Percentiles rank a stretch among this genome's conserved stretches.
Conservation (phyloP, 257 asterid species). For the Solanum acaule region DNA sequence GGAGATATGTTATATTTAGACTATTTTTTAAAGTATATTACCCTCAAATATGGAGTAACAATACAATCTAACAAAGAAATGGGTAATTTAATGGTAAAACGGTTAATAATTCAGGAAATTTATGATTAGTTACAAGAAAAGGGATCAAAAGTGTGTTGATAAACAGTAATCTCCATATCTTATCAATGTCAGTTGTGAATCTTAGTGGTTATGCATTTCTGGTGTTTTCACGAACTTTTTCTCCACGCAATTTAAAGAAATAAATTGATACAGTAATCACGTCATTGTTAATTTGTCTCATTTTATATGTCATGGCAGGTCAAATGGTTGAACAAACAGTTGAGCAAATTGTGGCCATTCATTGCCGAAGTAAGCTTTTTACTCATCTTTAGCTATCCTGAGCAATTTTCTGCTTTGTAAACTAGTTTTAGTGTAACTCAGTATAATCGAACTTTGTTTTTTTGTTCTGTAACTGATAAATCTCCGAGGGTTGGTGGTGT, state of each 20-base stretch:
- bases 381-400: background rate
- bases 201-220: background rate
- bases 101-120: no score
- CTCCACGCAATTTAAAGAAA: background rate
- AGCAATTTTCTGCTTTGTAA: background rate
- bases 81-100: background rate
- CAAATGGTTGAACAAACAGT: constrained; percentile 93
- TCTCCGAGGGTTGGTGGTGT: background rate
- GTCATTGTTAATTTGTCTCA: background rate
- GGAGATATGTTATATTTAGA: background rate
- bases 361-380: constrained; percentile 83
- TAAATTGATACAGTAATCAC: background rate
- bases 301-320: constrained; percentile 42
- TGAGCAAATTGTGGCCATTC: constrained; percentile 89
- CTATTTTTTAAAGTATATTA: background rate
- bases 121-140: background rate
- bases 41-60: background rate
- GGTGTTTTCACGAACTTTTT: background rate
- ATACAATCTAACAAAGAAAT: background rate
- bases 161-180: background rate
- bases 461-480: background rate
- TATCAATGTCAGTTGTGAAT: background rate
- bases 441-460: background rate
- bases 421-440: background rate
- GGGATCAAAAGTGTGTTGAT: background rate